phyloP scores from a whole-genome alignment of 1,284 basidiomycete species.

The Mrakiaceae sp. region DNA sequence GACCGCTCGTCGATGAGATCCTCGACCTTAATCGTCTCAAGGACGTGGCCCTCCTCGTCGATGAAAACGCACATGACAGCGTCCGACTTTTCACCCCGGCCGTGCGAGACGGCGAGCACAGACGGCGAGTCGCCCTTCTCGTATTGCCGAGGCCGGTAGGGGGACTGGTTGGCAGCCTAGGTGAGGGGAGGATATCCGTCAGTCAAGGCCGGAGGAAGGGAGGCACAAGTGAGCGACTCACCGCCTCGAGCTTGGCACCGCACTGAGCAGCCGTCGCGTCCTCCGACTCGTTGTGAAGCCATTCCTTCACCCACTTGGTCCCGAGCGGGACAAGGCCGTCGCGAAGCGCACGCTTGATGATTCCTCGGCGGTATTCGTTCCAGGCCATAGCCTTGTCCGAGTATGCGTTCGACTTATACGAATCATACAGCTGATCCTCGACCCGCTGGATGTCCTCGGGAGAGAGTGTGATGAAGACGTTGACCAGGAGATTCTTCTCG shows the following conservation, averaged over 20 bases:
- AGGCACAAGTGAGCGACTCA: constrained; percentile 33
- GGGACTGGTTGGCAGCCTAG: constrained; percentile 45
- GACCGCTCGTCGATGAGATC: constrained; percentile 61
- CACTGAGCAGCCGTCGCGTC: constrained; percentile 63
- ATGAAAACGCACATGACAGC: constrained; percentile 74
- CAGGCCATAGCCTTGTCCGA: constrained; percentile 75
- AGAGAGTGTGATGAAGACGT: constrained; percentile 59
- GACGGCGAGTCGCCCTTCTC: constrained; percentile 61
- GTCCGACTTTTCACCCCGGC: constrained; percentile 85
- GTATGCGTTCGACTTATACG: constrained; percentile 74
- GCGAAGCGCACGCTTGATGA: constrained; percentile 67
- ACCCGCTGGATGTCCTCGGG: constrained; percentile 51
- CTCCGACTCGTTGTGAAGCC: constrained; percentile 80
- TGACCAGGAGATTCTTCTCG: constrained; percentile 77
- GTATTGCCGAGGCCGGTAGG: constrained; percentile 54
- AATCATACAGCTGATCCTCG: constrained; percentile 61
- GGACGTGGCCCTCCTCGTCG: constrained; percentile 76
- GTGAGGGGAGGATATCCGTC: constrained; percentile 29
- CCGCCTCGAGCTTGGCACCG: constrained; percentile 56
- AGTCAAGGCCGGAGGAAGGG: not conserved
- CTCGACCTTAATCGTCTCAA: constrained; percentile 79
- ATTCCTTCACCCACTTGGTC: constrained; percentile 78
- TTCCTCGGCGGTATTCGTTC: constrained; percentile 75
- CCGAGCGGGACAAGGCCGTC: constrained; percentile 71
- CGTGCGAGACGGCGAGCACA: constrained; percentile 88